These are phyloP conservation scores for Cladophialophora carrionii DNA, from an alignment of 2,329 filamentous ascomycete species.

Conservation along the genomic window DNA sequence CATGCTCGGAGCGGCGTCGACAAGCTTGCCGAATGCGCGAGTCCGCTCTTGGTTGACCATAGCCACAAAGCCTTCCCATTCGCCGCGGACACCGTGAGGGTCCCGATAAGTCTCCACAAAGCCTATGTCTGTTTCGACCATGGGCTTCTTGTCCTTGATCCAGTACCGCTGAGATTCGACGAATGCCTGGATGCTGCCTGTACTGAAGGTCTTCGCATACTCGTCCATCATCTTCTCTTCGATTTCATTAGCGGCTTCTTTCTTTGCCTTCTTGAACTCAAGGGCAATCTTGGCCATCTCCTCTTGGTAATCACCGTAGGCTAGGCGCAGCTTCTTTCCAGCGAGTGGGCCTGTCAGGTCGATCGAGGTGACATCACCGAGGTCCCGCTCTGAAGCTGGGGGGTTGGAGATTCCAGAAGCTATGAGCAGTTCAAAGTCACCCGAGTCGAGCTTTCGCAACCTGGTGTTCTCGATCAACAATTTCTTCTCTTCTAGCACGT, in stretches of 20 bases:
- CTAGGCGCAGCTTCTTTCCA: conserved; percentile 69
- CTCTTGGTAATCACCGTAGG: conserved; percentile 73
- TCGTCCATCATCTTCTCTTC: conserved; percentile 73
- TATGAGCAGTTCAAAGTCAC: conserved; percentile 72
- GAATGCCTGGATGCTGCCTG: conserved; percentile 74
- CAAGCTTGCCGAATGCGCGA: conserved; percentile 80
- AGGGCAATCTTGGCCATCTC: conserved; percentile 70
- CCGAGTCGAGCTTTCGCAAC: conserved; percentile 66
- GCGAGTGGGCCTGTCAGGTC: conserved; percentile 63
- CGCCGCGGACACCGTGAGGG: conserved; percentile 76
- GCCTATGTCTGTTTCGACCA: conserved; percentile 78
- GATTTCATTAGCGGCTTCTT: conserved; percentile 72
- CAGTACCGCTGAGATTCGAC: conserved; percentile 79
- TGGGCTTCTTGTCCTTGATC: conserved; percentile 81
- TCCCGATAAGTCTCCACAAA: conserved; percentile 88
- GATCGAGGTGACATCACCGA: conserved; percentile 67
- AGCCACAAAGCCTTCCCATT: conserved; percentile 84
- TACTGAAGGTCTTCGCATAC: conserved; percentile 74
- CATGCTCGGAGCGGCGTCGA: conserved; percentile 75
- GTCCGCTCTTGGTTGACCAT: conserved; percentile 87
- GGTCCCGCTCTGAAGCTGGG: conserved; percentile 67
- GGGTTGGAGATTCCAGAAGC: conserved; percentile 67
- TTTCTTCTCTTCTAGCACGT: conserved; percentile 71
- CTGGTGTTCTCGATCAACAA: conserved; percentile 76
- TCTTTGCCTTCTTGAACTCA: conserved; percentile 69